Evolutionary conservation across 495 filamentous ascomycete species (phyloP), one percentile per base, ranked within the genome.

Genomic region (Extremus antarcticus): DNA sequence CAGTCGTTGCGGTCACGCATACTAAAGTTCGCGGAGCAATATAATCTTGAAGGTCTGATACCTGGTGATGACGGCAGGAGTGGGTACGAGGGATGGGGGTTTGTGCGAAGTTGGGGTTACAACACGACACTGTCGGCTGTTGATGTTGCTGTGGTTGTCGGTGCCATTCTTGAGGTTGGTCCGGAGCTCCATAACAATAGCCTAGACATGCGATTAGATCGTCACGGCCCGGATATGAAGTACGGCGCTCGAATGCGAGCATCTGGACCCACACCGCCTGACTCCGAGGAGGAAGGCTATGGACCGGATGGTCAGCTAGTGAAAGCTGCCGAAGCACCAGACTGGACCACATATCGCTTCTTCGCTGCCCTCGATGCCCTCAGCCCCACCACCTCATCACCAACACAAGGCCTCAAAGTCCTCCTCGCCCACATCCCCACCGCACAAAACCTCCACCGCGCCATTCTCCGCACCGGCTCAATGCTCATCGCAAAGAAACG

Each of bases 61-160:
- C 91, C 90, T 2, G 71, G 76, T 25, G 69, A 71, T 9, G 77
- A 77, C 47, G 78, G 80, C 25, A 11, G 23, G 9, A 20, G 79
- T 20, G 75, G 78, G 25, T 87, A 87, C 59, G 85, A 94, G 66
- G 88, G 88, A 13, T 95, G 94, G 87, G 94, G 92, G 1, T 98
- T 97, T 65, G 91, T 98, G 17, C 79, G 90, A 38, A 92, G 87
- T 66, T 98, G 92, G 92, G 92, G 92, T 17, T 98, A 90, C 90
- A 87, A 90, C 66, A 92, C 90, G 0, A 95, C 90, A 43, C 76
- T 97, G 1, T 90, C 84, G 53, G 94, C 92, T 11, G 85, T 85
- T 39, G 92, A 98, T 66, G 88, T 95, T 0, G 91, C 85, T 25
- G 86, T 94, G 9, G 81, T 97, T 25, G 77, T 95, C 25, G 87